Percentiles rank a stretch among this genome's conserved stretches.
phyloP scores from a whole-genome alignment of 805 yeast species.

The Phaffomyces antillensis region DNA sequence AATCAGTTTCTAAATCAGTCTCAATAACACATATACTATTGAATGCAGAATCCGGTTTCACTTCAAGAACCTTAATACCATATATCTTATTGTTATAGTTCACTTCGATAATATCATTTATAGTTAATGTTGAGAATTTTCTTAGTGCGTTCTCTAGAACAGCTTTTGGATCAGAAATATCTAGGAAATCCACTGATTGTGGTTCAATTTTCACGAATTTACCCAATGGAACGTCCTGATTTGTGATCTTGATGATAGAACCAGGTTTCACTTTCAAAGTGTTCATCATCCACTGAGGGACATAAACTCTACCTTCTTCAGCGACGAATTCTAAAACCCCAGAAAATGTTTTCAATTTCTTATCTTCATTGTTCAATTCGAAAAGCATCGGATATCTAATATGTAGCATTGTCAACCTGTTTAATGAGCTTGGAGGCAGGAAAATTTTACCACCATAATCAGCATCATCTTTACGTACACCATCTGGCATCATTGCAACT shows the following conservation, averaged over 20 bases:
- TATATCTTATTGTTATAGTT: slow-evolving; percentile 73
- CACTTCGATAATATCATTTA: slow-evolving; percentile 78
- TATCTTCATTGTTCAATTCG: slow-evolving; percentile 63
- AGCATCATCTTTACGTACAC: slow-evolving; percentile 62
- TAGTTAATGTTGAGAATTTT: slow-evolving; percentile 81
- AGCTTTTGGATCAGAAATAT: slow-evolving; percentile 93
- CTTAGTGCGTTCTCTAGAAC: slow-evolving; percentile 89
- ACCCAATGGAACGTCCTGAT: slow-evolving; percentile 80
- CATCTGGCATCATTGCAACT: slow-evolving; percentile 73
- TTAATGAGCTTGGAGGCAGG: slow-evolving; percentile 87
- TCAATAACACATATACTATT: slow-evolving; percentile 90
- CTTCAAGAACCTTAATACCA: slow-evolving; percentile 79
- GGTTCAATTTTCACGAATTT: slow-evolving; percentile 90
- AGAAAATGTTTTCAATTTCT: slow-evolving; percentile 61
- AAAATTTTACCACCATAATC: slow-evolving; percentile 95
- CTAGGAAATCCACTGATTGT: slow-evolving; percentile 87
- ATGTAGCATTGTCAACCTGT: slow-evolving; percentile 81
- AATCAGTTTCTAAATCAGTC: slow-evolving; percentile 94
- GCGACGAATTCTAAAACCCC: slow-evolving; percentile 97
- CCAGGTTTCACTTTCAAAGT: slow-evolving; percentile 73
- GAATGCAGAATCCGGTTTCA: slow-evolving; percentile 61
- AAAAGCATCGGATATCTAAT: slow-evolving; percentile 96
- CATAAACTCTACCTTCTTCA: slow-evolving; percentile 91
- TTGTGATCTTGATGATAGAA: slow-evolving; percentile 64
- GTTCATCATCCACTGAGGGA: slow-evolving; percentile 96